These are phyloP conservation scores for Penicillium cinerascens DNA, from an alignment of 495 filamentous ascomycete genomes.

Conservation along the genomic window DNA sequence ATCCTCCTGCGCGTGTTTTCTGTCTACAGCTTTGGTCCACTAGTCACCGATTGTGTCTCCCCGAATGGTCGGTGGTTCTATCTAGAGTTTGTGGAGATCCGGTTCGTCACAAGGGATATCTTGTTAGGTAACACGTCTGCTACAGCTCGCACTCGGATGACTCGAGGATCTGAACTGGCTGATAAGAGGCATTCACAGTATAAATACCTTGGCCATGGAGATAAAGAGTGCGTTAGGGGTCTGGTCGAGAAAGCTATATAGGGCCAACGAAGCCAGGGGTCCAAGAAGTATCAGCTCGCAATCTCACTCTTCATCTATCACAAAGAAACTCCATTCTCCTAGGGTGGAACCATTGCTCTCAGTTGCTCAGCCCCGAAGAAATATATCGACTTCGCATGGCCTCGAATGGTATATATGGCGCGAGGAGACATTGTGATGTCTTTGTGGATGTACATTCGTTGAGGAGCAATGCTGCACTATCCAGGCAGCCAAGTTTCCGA, in stretches of 20 bases:
- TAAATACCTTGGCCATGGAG: no score
- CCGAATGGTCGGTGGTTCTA: constrained; percentile 5
- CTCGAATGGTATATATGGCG: background rate
- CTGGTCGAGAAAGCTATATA: constrained; percentile 10
- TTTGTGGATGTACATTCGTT: constrained; percentile 1
- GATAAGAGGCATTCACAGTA: constrained; percentile 9
- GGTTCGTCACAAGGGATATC: background rate
- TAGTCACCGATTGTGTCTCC: background rate
- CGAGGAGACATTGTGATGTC: background rate
- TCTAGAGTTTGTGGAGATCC: constrained; percentile 19
- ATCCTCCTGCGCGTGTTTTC: background rate
- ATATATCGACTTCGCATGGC: background rate
- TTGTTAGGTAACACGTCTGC: background rate
- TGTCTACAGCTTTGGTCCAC: background rate
- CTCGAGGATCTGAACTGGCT: background rate
- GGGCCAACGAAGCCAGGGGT: constrained; percentile 8
- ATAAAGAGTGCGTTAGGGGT: no score
- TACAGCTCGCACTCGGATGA: constrained; percentile 5
- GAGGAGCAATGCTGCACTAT: no score
- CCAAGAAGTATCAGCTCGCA: no score
- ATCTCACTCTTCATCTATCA: no score
- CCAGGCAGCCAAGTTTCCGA: no score
- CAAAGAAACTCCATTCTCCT: no score
- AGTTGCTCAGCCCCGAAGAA: constrained; percentile 17
- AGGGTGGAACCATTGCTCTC: constrained; percentile 27